Percentiles rank a stretch among this genome's conserved stretches.
Conservation (phyloP, 2,329 filamentous ascomycete species). For the Rutstroemia sp. region DNA sequence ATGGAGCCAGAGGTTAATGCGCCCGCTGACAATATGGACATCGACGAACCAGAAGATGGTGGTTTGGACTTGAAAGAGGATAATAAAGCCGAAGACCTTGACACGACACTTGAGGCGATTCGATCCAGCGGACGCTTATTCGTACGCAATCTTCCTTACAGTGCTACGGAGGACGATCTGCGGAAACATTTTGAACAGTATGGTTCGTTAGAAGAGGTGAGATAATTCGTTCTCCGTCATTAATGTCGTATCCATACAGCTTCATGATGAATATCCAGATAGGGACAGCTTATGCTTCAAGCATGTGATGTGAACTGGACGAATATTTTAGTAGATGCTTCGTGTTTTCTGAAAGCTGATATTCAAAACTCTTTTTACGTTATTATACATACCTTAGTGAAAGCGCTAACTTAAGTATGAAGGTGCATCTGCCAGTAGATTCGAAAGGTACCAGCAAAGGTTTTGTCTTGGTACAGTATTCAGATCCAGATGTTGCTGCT, state of each 20-base stretch:
- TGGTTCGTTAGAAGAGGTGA: slow-evolving; percentile 82
- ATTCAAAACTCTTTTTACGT: slow-evolving; percentile 17
- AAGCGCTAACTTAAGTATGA: slow-evolving; percentile 32
- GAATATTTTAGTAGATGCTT: slow-evolving; percentile 99
- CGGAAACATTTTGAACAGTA: slow-evolving; percentile 63
- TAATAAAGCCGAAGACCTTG: slow-evolving; percentile 25
- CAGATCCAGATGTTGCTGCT: slow-evolving; percentile 63
- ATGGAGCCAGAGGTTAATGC: slow-evolving; percentile 9
- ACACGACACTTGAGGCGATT: slow-evolving; percentile 49
- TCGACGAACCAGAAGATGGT: slow-evolving; percentile 12
- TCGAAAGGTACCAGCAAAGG: slow-evolving; percentile 73
- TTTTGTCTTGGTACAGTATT: slow-evolving; percentile 80
- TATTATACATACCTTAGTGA: slow-evolving; percentile 7
- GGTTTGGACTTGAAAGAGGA: slow-evolving; percentile 21
- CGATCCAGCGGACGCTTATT: slow-evolving; percentile 73
- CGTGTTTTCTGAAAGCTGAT: slow-evolving; percentile 59
- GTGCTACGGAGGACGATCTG: slow-evolving; percentile 69
- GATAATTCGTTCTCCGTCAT: slow-evolving; percentile 30
- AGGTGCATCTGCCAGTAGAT: slow-evolving; percentile 84
- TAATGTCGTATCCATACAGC: slow-evolving; percentile 23
- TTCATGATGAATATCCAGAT: slow-evolving; percentile 96
- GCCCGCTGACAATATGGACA: slow-evolving; percentile 9
- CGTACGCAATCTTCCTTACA: slow-evolving; percentile 81
- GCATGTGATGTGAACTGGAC: slow-evolving; percentile 91
- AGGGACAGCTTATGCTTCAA: slow-evolving; percentile 97